These are phyloP conservation scores for Firmiana major DNA, from an alignment of 345 rosid species.

Conservation along the genomic window DNA sequence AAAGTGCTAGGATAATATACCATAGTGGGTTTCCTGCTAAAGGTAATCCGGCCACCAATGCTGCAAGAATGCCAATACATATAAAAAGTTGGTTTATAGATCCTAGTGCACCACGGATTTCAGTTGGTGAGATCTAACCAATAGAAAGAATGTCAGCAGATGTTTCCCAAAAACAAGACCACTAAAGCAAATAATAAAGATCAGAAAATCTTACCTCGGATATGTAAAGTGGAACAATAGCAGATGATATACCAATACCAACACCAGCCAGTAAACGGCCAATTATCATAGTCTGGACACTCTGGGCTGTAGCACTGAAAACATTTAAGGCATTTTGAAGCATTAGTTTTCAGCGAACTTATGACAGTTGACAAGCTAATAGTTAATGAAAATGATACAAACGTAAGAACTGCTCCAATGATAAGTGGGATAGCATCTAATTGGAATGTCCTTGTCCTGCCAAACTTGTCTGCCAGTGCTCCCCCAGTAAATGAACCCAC, in stretches of 20 bases:
- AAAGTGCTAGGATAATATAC: conserved; percentile 32
- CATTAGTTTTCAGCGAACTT: conserved; percentile 12
- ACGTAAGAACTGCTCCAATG: conserved; percentile 86
- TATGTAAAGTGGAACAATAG: conserved; percentile 95
- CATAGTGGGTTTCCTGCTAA: conserved; percentile 84
- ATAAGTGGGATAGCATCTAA: conserved; percentile 93
- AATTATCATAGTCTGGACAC: conserved; percentile 86
- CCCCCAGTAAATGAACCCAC: conserved; percentile 98
- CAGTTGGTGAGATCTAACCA: conserved; percentile 95
- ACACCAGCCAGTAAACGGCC: conserved; percentile 96
- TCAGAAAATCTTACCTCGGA: conserved; percentile 70
- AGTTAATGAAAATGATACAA: conserved; percentile 11
- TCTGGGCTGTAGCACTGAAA: conserved; percentile 82
- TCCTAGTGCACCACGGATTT: conserved; percentile 95
- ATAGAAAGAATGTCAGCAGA: conserved; percentile 21
- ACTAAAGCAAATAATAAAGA: neutral
- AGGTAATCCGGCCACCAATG: conserved; percentile 95
- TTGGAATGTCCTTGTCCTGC: conserved; percentile 86
- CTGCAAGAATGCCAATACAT: conserved; percentile 92
- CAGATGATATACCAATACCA: conserved; percentile 97
- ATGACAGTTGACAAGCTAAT: conserved; percentile 1
- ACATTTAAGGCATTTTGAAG: conserved; percentile 18
- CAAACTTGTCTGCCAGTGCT: conserved; percentile 88
- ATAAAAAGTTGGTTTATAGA: conserved; percentile 95
- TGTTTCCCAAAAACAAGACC: conserved; percentile 1